Evolutionary conservation across 2,329 filamentous ascomycete genomes (phyloP).

Genomic region (Kalmusia sp.): DNA sequence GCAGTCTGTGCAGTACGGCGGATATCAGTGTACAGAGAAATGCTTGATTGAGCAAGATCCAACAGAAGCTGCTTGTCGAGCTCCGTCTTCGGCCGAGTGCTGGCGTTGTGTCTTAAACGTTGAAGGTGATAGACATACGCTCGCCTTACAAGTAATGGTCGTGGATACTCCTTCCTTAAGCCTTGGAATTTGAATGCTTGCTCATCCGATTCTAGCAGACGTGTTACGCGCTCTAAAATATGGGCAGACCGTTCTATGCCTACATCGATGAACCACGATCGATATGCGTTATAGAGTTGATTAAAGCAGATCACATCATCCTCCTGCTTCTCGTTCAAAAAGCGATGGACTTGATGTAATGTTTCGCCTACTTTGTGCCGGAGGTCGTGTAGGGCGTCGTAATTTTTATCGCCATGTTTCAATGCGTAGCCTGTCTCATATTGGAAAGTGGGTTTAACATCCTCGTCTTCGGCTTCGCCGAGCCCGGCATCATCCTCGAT

Average conservation of each 20-base stretch:
- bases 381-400: constrained; percentile 78
- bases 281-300: constrained; percentile 87
- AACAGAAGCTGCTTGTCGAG: constrained; percentile 84
- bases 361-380: constrained; percentile 81
- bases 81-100: constrained; percentile 85
- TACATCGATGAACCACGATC: constrained; percentile 97
- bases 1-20: constrained; percentile 92
- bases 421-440: constrained; percentile 90
- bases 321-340: constrained; percentile 83
- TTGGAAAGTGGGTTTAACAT: constrained; percentile 83
- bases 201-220: constrained; percentile 85
- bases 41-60: constrained; percentile 86
- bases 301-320: constrained; percentile 97
- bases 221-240: constrained; percentile 83
- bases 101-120: constrained; percentile 91
- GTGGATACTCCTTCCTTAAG: constrained; percentile 87
- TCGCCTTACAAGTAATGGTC: constrained; percentile 88
- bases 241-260: constrained; percentile 96
- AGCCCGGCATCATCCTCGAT: constrained; percentile 60
- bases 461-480: constrained; percentile 77
- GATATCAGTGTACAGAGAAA: constrained; percentile 93
- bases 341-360: constrained; percentile 83
- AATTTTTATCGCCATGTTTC: constrained; percentile 63
- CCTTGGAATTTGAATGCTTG: constrained; percentile 95
- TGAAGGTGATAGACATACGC: constrained; percentile 95